Base-by-base conservation (phyloP, 345 rosid species). In the Microcos paniculata region DNA sequence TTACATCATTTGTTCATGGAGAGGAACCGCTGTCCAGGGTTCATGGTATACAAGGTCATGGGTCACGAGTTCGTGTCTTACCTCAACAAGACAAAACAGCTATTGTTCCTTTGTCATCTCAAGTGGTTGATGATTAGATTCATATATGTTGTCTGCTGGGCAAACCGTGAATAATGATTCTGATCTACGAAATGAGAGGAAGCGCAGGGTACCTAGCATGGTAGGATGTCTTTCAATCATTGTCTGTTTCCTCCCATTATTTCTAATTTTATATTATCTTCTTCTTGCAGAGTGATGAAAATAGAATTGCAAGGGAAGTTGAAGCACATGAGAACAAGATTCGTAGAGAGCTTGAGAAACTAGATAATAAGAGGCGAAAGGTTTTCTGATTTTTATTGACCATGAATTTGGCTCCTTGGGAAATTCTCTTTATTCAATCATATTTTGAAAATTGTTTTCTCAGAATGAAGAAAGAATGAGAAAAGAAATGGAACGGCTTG, bases 401-500 rank as follows among this genome's bases (percentile, higher is more conserved):
- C 61, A 19, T 61, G 52, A 69, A 31, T 69, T 82, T 62, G 75
- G 49, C 48, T 24, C 14, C 9, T 23, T 40, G 1, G 55, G 52
- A 23, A 71, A 26, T 21, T 15, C 59, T 31, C 33, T 71, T 68
- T 78, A 18, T 45, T 33, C 66, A 53, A 71, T 86, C 53, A 79
- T 78, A 59, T 79, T 71, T 30, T 72, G 18, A 66, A 26, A 51
- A 64, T 78, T 79, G 70, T 82, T 33, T 70, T 80, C 75, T 45
- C 76, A 96, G 98, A 89, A 67, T 85, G 99, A 96, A 82, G 99
- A 96, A 73, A 88, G 91, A 69, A 78, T 87, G 85, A 90, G 23
- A 84, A 96, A 90, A 83, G 99, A 92, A 79, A 92, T 92, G 92
- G 97, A 96, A 84, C 94, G 85, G 83, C 86, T 67, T 64, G 98